phyloP scores from a whole-genome alignment of 2,329 filamentous ascomycete species.

The Chaetomium globosum region DNA sequence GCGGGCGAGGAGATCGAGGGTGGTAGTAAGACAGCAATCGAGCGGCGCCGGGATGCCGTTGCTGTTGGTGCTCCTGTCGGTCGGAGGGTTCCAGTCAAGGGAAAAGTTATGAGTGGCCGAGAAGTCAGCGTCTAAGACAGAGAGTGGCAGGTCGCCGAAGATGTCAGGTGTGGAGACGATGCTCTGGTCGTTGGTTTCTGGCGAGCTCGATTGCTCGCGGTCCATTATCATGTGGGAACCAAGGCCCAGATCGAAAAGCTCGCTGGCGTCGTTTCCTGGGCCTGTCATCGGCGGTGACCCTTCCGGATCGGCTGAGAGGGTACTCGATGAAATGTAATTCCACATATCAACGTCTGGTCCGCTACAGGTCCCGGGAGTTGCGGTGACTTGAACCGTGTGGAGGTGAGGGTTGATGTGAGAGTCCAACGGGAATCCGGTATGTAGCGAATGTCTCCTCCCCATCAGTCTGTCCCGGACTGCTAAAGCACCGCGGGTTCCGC shows the following conservation, averaged over 20 bases:
- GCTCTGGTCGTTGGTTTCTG: not conserved
- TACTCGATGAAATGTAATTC: slow-evolving; percentile 9
- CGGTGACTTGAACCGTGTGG: not conserved
- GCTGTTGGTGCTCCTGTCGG: too few species aligned
- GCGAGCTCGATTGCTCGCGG: not conserved
- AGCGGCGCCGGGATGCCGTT: not conserved
- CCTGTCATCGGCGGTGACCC: slow-evolving; percentile 14
- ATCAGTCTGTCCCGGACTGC: not conserved
- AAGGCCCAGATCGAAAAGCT: slow-evolving; percentile 15
- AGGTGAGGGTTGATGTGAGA: not conserved
- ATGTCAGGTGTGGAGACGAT: not conserved
- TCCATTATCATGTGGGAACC: slow-evolving; percentile 17
- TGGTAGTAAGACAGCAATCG: slow-evolving; percentile 12
- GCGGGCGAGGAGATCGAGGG: slow-evolving; percentile 23
- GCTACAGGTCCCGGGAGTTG: not conserved
- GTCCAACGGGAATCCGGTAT: not conserved
- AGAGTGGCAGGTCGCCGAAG: not conserved
- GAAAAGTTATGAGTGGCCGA: not conserved
- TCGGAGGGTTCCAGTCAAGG: not conserved
- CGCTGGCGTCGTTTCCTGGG: not conserved
- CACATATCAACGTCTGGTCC: slow-evolving; percentile 6
- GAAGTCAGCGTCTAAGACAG: not conserved
- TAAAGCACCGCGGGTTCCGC: not conserved
- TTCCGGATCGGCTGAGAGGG: slow-evolving; percentile 6
- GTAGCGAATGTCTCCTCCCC: not conserved